A percentile compares a stretch with the other conserved stretches of the same genome.
Evolutionary conservation across 139 green algal species (phyloP).

Genomic region (Chlamydomonas eustigma): DNA sequence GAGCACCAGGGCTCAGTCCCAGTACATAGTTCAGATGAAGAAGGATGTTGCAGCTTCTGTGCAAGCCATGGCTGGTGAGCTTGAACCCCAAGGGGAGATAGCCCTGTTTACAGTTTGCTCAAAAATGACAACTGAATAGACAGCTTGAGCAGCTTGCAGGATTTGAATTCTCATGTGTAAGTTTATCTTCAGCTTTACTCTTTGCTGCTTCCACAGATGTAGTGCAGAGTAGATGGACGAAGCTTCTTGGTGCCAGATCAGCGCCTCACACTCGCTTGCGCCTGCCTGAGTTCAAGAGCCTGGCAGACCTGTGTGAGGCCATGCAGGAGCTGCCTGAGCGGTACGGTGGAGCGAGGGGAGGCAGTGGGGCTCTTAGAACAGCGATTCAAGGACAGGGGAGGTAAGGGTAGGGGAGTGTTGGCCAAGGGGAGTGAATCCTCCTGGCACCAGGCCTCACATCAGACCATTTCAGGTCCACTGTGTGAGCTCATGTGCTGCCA

Average conservation of each 20-base stretch:
- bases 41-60: conserved; percentile 27
- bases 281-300: conserved; percentile 56
- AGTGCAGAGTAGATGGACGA: conserved; percentile 61
- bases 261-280: conserved; percentile 35
- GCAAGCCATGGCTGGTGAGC: conserved; percentile 30
- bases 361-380: conserved; percentile 32
- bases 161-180: too few relatives aligned
- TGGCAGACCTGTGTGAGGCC: conserved; percentile 23
- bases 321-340: conserved; percentile 46
- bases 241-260: conserved; percentile 56
- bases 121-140: too few relatives aligned
- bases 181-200: too few relatives aligned
- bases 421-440: too few relatives aligned
- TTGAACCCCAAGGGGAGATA: background rate
- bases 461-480: too few relatives aligned
- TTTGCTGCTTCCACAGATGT: background rate
- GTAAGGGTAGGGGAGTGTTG: too few relatives aligned
- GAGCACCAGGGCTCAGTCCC: conserved; percentile 4
- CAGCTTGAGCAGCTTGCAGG: too few relatives aligned
- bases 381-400: conserved; percentile 66
- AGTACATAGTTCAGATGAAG: conserved; percentile 5
- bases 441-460: too few relatives aligned
- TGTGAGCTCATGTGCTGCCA: too few relatives aligned
- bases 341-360: conserved; percentile 15
- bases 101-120: background rate